Evolutionary conservation across 768 basidiomycete species (phyloP).

Genomic region (Tylopilus vinaceipallidus): DNA sequence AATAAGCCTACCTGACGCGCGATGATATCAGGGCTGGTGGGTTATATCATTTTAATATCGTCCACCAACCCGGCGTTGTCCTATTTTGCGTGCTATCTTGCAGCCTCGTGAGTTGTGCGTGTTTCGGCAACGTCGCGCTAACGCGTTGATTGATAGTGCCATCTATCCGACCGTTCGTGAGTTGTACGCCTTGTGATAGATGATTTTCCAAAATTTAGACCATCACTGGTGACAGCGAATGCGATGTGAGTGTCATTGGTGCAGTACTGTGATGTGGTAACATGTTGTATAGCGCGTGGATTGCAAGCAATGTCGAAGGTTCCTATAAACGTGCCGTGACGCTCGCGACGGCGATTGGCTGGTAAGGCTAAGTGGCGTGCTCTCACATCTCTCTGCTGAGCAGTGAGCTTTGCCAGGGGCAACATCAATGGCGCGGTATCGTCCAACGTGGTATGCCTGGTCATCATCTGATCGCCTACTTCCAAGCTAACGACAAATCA

Average conservation of each 20-base stretch:
- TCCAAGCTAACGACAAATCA: slow-evolving; percentile 29
- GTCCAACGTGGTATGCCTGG: slow-evolving; percentile 55
- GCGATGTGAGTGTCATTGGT: slow-evolving; percentile 42
- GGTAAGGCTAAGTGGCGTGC: slow-evolving; percentile 17
- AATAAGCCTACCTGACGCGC: slow-evolving; percentile 1
- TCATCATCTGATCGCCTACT: background rate
- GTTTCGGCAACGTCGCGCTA: background rate
- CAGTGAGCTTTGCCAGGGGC: slow-evolving; percentile 34
- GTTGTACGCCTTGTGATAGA: slow-evolving; percentile 13
- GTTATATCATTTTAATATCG: slow-evolving; percentile 65
- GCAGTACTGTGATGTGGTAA: slow-evolving; percentile 7
- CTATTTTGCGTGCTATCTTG: slow-evolving; percentile 72
- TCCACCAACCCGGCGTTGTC: slow-evolving; percentile 61
- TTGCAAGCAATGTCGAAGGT: slow-evolving; percentile 70
- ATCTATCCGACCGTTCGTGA: slow-evolving; percentile 49
- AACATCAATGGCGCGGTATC: slow-evolving; percentile 70
- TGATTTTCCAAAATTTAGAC: background rate
- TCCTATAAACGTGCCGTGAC: slow-evolving; percentile 71
- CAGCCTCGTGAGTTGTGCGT: slow-evolving; percentile 53
- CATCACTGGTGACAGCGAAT: too few relatives aligned
- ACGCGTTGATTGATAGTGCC: slow-evolving; percentile 25
- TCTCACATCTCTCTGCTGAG: slow-evolving; percentile 18
- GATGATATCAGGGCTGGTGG: slow-evolving; percentile 42
- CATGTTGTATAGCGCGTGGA: slow-evolving; percentile 53
- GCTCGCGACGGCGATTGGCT: slow-evolving; percentile 69